Evolutionary conservation across 352 stramenopile species (phyloP).

Genomic region (Elongisporangium undulatum): DNA sequence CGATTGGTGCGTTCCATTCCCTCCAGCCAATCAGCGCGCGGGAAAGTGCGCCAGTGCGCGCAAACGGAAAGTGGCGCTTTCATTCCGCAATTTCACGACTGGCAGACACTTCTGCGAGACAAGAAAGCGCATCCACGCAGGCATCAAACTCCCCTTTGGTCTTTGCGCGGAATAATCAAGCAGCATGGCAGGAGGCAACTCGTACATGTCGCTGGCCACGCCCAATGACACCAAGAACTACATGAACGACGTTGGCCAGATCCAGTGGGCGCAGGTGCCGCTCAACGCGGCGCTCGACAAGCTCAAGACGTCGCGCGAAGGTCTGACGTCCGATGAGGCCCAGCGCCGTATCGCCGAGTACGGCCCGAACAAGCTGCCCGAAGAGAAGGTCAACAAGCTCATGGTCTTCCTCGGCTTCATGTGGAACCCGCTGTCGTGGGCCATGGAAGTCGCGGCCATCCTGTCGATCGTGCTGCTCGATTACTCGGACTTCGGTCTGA

Average conservation of each 20-base stretch:
- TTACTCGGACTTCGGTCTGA: slow-evolving; percentile 70
- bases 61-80: slow-evolving; percentile 12
- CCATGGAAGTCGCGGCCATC: slow-evolving; percentile 73
- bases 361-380: slow-evolving; percentile 78
- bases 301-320: slow-evolving; percentile 65
- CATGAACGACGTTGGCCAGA: slow-evolving; percentile 69
- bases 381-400: slow-evolving; percentile 76
- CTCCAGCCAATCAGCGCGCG: slow-evolving; percentile 1
- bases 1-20: neutral
- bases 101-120: slow-evolving; percentile 10
- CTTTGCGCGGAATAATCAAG: neutral
- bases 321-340: slow-evolving; percentile 69
- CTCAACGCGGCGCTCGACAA: slow-evolving; percentile 82
- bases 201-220: slow-evolving; percentile 76
- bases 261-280: slow-evolving; percentile 69
- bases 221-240: slow-evolving; percentile 79
- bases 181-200: slow-evolving; percentile 54
- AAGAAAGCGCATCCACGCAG: slow-evolving; percentile 8
- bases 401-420: slow-evolving; percentile 76
- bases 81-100: slow-evolving; percentile 73
- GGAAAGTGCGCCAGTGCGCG: slow-evolving; percentile 8
- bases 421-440: slow-evolving; percentile 83
- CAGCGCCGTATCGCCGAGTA: slow-evolving; percentile 71
- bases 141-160: slow-evolving; percentile 15
- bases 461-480: slow-evolving; percentile 75